phyloP scores from a whole-genome alignment of 2,329 filamentous ascomycete genomes.

The Lasiodiplodia hormozganensis region DNA sequence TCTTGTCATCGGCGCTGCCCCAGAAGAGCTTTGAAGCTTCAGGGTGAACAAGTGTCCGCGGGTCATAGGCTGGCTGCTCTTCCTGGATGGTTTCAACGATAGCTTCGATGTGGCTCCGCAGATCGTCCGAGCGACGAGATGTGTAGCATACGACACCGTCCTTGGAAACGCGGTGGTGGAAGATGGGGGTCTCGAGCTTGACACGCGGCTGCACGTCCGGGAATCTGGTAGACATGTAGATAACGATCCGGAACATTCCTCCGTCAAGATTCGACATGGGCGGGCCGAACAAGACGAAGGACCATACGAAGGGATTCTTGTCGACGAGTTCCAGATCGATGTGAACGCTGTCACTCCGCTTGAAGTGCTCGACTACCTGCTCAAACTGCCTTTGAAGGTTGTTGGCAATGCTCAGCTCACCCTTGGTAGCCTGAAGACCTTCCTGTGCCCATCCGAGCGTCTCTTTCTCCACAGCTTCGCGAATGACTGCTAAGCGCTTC shows the following conservation, averaged over 20 bases:
- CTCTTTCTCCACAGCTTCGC: conserved; percentile 74
- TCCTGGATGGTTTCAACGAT: conserved; percentile 87
- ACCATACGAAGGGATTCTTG: conserved; percentile 88
- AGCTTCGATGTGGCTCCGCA: conserved; percentile 81
- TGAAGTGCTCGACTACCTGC: conserved; percentile 79
- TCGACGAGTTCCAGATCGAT: conserved; percentile 79
- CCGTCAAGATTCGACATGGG: conserved; percentile 95
- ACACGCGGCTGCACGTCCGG: conserved; percentile 88
- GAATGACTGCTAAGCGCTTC: conserved; percentile 71
- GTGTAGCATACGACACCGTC: conserved; percentile 83
- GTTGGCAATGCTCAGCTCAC: conserved; percentile 77
- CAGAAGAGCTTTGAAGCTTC: conserved; percentile 88
- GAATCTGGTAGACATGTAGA: conserved; percentile 83
- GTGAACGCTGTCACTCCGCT: conserved; percentile 70
- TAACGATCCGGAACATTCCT: conserved; percentile 81
- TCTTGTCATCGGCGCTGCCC: conserved; percentile 80
- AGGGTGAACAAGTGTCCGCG: conserved; percentile 82
- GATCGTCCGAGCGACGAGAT: conserved; percentile 73
- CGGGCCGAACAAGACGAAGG: conserved; percentile 85
- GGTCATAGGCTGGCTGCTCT: conserved; percentile 86
- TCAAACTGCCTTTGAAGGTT: conserved; percentile 86
- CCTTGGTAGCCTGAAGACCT: conserved; percentile 67
- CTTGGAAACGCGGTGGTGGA: conserved; percentile 84
- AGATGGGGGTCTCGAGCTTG: conserved; percentile 79
- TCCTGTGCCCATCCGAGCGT: conserved; percentile 73